Percentiles rank a stretch among this genome's conserved stretches.
phyloP scores from a whole-genome alignment of 495 filamentous ascomycete genomes.

The Daldinia vernicosa region DNA sequence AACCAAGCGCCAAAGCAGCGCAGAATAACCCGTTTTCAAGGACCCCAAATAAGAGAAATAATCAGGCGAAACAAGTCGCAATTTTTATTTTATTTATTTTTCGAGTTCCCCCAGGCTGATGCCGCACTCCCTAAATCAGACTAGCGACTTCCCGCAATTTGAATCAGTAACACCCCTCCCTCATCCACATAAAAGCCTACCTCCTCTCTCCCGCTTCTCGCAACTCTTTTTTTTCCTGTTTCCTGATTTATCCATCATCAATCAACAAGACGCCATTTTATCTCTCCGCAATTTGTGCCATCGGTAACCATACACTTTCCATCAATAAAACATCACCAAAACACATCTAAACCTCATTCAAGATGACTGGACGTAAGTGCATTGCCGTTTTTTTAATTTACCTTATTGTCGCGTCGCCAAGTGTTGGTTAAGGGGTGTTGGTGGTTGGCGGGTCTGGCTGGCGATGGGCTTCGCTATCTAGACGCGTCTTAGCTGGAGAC shows the following conservation, averaged over 20 bases:
- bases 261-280: slow-evolving; percentile 34
- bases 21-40: slow-evolving; percentile 23
- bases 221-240: slow-evolving; percentile 43
- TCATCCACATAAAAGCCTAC: slow-evolving; percentile 29
- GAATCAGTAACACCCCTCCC: slow-evolving; percentile 41
- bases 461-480: slow-evolving; percentile 17
- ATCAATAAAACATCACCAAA: slow-evolving; percentile 48
- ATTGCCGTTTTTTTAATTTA: slow-evolving; percentile 35
- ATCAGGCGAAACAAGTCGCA: slow-evolving; percentile 29
- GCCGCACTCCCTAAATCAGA: slow-evolving; percentile 38
- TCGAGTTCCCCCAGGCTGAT: slow-evolving; percentile 29
- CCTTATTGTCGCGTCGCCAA: slow-evolving; percentile 30
- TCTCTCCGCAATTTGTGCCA: slow-evolving; percentile 44
- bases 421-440: slow-evolving; percentile 29
- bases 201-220: slow-evolving; percentile 36
- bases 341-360: slow-evolving; percentile 56
- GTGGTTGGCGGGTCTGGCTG: slow-evolving; percentile 43
- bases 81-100: slow-evolving; percentile 24
- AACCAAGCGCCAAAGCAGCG: slow-evolving; percentile 32
- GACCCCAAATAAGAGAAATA: slow-evolving; percentile 23
- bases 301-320: slow-evolving; percentile 47
- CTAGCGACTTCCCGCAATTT: slow-evolving; percentile 45
- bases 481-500: slow-evolving; percentile 32
- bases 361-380: slow-evolving; percentile 96
- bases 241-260: slow-evolving; percentile 45